Evolutionary conservation across 2,329 filamentous ascomycete genomes (phyloP).

Genomic region (Monosporascus ibericus): DNA sequence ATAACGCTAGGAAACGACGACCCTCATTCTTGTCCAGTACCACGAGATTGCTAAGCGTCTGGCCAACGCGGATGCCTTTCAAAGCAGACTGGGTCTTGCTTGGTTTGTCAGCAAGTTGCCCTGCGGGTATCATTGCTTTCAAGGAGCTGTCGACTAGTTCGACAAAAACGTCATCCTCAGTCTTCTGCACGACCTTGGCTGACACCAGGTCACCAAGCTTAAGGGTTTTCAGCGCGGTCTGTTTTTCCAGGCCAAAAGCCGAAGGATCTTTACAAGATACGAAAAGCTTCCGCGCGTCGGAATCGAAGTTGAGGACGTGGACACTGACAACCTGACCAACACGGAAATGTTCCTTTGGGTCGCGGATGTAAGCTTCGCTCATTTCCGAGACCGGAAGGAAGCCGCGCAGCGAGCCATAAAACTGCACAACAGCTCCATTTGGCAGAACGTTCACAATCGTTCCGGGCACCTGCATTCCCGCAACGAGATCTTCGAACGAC

Average conservation of each 20-base stretch:
- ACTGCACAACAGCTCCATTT: conserved; percentile 83
- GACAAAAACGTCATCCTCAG: conserved; percentile 67
- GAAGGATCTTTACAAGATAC: conserved; percentile 91
- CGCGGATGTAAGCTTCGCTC: conserved; percentile 92
- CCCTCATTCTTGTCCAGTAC: conserved; percentile 80
- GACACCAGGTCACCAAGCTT: conserved; percentile 68
- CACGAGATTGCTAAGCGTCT: conserved; percentile 74
- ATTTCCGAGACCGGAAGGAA: conserved; percentile 94
- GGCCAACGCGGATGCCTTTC: conserved; percentile 78
- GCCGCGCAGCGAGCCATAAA: conserved; percentile 76
- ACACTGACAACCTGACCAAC: conserved; percentile 87
- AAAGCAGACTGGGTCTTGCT: conserved; percentile 64
- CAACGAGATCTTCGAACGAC: conserved; percentile 65
- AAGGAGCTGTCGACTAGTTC: conserved; percentile 69
- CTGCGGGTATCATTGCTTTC: conserved; percentile 69
- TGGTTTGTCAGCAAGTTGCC: conserved; percentile 82
- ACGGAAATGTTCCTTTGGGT: conserved; percentile 84
- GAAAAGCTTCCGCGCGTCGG: conserved; percentile 63
- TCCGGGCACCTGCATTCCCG: conserved; percentile 75
- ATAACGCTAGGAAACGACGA: conserved; percentile 68
- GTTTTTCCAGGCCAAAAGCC: conserved; percentile 67
- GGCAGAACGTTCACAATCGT: conserved; percentile 77
- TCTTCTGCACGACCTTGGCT: conserved; percentile 76
- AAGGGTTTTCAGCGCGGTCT: conserved; percentile 69
- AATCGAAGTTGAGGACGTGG: conserved; percentile 75